Conservation (phyloP, 805 yeast genomes). For the Monosporozyma aquatica region DNA sequence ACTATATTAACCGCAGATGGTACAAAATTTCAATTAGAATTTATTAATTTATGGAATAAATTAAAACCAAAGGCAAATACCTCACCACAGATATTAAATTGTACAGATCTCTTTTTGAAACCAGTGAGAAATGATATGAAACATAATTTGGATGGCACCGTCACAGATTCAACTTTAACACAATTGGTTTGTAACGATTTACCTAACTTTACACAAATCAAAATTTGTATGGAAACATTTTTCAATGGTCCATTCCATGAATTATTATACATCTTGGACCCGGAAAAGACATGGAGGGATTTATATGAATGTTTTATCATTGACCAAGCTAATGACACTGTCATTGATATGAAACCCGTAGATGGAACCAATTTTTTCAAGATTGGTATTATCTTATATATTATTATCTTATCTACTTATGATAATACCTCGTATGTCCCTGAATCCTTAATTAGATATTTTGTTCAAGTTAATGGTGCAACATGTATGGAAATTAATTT, state of each 20-base stretch:
- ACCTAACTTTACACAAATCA: constrained; percentile 11
- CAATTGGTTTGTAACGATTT: constrained; percentile 6
- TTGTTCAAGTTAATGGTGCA: constrained; percentile 15
- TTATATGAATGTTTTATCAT: constrained; percentile 8
- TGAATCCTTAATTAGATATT: constrained; percentile 11
- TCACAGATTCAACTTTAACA: neutral
- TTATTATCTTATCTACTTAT: constrained; percentile 13
- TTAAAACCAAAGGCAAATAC: constrained; percentile 17
- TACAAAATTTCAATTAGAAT: constrained; percentile 14
- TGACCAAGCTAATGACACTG: neutral
- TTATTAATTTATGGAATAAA: constrained; percentile 17
- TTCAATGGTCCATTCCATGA: constrained; percentile 15
- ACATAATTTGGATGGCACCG: constrained; percentile 1
- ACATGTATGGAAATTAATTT: constrained; percentile 17
- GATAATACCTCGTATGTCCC: constrained; percentile 11
- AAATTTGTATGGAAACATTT: constrained; percentile 8
- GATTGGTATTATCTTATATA: constrained; percentile 19
- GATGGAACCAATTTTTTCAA: constrained; percentile 18
- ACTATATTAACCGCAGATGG: constrained; percentile 14
- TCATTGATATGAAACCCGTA: constrained; percentile 5
- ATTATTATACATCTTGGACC: constrained; percentile 13
- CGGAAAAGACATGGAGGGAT: constrained; percentile 13
- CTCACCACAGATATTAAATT: neutral
- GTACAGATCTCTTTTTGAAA: neutral
- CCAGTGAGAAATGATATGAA: neutral